Percentiles rank a stretch among this genome's conserved stretches.
Conservation (phyloP, 2,329 filamentous ascomycete species). For the Mycosphaerella sp. region DNA sequence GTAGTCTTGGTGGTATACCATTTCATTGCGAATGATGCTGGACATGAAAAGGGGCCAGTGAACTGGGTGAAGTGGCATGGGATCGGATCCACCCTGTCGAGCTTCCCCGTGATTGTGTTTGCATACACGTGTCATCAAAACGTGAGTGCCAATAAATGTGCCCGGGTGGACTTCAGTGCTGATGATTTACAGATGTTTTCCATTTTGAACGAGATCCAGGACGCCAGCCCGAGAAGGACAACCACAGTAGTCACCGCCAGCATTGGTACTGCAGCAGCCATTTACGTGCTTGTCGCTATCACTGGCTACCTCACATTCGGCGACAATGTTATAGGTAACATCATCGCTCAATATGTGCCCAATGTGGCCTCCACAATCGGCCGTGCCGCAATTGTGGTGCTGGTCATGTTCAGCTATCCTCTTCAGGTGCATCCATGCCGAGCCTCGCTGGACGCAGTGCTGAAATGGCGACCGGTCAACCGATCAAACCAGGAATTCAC, state of each 20-base stretch:
- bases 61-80: constrained; percentile 73
- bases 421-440: constrained; percentile 93
- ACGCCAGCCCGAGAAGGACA: constrained; percentile 72
- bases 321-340: constrained; percentile 82
- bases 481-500: constrained; percentile 24
- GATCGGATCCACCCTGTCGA: constrained; percentile 69
- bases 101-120: constrained; percentile 92
- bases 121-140: constrained; percentile 99
- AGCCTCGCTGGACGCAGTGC: constrained; percentile 88
- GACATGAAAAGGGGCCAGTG: constrained; percentile 66
- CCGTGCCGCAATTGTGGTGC: constrained; percentile 87
- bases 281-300: constrained; percentile 87
- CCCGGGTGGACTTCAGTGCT: constrained; percentile 1
- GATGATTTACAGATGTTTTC: constrained; percentile 75
- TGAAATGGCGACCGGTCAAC: constrained; percentile 70
- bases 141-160: constrained; percentile 44
- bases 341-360: constrained; percentile 80
- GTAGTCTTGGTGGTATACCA: constrained; percentile 91
- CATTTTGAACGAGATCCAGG: constrained; percentile 87
- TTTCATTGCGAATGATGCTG: constrained; percentile 70
- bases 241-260: constrained; percentile 73
- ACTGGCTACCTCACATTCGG: constrained; percentile 96
- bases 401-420: constrained; percentile 95
- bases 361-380: constrained; percentile 83
- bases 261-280: constrained; percentile 77